Evolutionary conservation across 192 early-diverging fungal genomes (phyloP), one percentile per base, ranked within the genome.

Genomic region (Coemansia sp.): DNA sequence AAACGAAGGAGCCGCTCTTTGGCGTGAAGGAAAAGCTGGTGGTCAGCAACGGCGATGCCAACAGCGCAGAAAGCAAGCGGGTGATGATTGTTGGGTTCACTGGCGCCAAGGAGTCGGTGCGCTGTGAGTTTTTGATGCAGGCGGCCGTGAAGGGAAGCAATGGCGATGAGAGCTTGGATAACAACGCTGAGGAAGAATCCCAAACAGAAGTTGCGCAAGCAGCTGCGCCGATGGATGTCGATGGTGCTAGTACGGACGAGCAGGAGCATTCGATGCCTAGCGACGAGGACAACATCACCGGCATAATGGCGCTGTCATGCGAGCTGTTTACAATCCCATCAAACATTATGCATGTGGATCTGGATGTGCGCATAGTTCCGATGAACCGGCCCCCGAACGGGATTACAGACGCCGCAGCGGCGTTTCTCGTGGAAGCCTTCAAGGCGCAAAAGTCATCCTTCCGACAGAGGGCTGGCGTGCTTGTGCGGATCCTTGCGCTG

Each of bases 81-180:
- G 69, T 69, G 18, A 76, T 82, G 79, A 76, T 82, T 59, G 79
- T 82, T 8, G 79, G 64, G 4, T 82, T 76, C 56, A 82, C 79
- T 4, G 79, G 79, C 0, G 69, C 74, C 5, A 45, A 51, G 5
- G 79, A 72, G 39, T 76, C 79, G 14, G 79, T 76, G 44, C 74
- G 79, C 5, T 82, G 79, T 68, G 79, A 82, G 69, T 82, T 76
- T 60, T n/a, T 73, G 63, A 69, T 82, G 41, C 63, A 62, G 21
- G 68, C 74, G 8, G 64, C 73, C 16, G 78, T 76, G n/a, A 46
- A 57, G 11, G 49, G 30, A 30, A 30, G 49, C 46, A 49, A n/a
- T 1, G 41, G 39, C 38, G 24, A 21, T 48, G 23, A 6, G 6
- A 43, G 49, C 7, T 18, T 56, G 20, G 53, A 34, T 10, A 24